These are phyloP conservation scores for Debaryomyces sp. DNA, from an alignment of 1,139 yeast species.

Conservation along the genomic window DNA sequence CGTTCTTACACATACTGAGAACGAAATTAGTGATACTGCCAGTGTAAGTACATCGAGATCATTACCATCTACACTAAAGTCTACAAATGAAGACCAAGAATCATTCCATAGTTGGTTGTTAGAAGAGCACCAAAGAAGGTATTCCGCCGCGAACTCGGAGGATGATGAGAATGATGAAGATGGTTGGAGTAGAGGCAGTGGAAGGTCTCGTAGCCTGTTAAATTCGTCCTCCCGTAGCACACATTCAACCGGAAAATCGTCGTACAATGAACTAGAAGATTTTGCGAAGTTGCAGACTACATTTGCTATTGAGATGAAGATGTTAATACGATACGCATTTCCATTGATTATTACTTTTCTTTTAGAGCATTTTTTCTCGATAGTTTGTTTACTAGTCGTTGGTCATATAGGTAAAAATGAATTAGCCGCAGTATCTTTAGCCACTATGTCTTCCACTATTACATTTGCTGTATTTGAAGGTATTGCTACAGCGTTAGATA, in stretches of 20 bases:
- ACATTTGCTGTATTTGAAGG: slow-evolving; percentile 87
- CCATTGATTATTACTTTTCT: slow-evolving; percentile 71
- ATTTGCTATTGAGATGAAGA: slow-evolving; percentile 45
- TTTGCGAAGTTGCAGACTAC: slow-evolving; percentile 50
- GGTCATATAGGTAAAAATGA: slow-evolving; percentile 74
- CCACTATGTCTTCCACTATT: slow-evolving; percentile 86
- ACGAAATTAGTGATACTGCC: slow-evolving; percentile 50
- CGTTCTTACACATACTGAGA: slow-evolving; percentile 43
- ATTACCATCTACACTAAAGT: slow-evolving; percentile 62
- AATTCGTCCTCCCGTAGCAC: slow-evolving; percentile 10
- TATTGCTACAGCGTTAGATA: slow-evolving; percentile 82
- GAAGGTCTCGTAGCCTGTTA: background rate
- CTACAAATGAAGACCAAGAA: slow-evolving; percentile 55
- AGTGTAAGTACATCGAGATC: slow-evolving; percentile 59
- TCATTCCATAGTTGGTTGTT: slow-evolving; percentile 61
- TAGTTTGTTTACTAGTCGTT: slow-evolving; percentile 71
- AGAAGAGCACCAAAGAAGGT: slow-evolving; percentile 68
- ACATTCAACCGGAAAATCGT: slow-evolving; percentile 6
- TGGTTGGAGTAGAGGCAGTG: slow-evolving; percentile 20
- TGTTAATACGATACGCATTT: slow-evolving; percentile 55
- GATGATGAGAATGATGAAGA: slow-evolving; percentile 26
- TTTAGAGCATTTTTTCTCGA: slow-evolving; percentile 70
- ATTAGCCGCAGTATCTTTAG: slow-evolving; percentile 81
- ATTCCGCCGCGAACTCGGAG: slow-evolving; percentile 37
- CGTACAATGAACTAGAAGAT: slow-evolving; percentile 33